Base-by-base conservation (phyloP, 257 asterid genomes). In the Henckelia pumila region DNA sequence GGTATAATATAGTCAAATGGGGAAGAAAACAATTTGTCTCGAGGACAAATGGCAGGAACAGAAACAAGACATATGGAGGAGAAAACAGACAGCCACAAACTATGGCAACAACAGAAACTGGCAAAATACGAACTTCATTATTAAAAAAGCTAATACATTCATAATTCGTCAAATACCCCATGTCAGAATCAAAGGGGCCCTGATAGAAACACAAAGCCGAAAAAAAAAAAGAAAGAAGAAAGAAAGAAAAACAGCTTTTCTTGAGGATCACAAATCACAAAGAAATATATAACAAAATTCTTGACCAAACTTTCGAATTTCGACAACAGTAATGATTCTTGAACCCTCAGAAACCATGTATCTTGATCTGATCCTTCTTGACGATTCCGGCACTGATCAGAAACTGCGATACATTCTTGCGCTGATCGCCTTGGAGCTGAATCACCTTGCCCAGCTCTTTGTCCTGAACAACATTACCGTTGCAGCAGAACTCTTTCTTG, bases 381-480 rank as follows among this genome's bases (percentile, higher is more conserved):
- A 80, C 91, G 6, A 91, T 69, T 1, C 92, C 90, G 7, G 83
- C 89, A 40, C 5, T 58, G 16, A 73, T 68, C 9, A 91, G 79
- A 75, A 91, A 91, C 25, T 77, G 85, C 17, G 92, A 84, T 1
- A 78, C 95, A 63, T 91, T 91, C 91, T 88, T 91, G 53, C 96
- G 85, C 72, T 88, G 97, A 76, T 91, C 96, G 0, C 96, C 97
- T 73, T 88, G 97, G 5, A 91, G 88, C 76, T 91, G 97, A 56
- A 91, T 82, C 53, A 88, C 89, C 80, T 90, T 86, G 6, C 96
- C 95, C 32, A 86, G 84, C 71, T 91, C 88, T 57, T 85, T 88
- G 73, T 91, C 97, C 55, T 80, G 89, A 5, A 91, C 97, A 17
- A 91, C 97, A 69, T 81, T 86, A 35, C 96, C 97, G 81, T 91